Base-by-base conservation (phyloP, 129 eudicot genomes). In the Rutidosis leptorrhynchoides region DNA sequence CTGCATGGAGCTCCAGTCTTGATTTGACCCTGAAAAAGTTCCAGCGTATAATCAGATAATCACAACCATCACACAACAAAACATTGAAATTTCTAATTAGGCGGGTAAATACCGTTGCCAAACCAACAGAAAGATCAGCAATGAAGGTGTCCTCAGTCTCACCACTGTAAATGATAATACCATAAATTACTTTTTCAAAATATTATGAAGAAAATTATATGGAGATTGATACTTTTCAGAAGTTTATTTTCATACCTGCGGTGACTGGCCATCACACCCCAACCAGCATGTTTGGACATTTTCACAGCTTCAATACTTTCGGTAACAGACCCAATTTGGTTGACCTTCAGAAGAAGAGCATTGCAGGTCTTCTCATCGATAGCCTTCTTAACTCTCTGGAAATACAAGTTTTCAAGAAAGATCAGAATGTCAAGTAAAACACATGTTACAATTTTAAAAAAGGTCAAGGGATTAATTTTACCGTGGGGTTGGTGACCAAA, bases 401-500 rank as follows among this genome's bases (percentile, higher is more conserved):
- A 14, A 64, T 54, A 57, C n/a, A 35, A 9, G 68, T 1, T 70
- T 40, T 56, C 12, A 43, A 26, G 23, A 14, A 12, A 56, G 0
- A n/a, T 40, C 4, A 22, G 30, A 29, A n/a, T 19, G 15, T 35
- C 11, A 26, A 62, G 10, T 3, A 25, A 27, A 74, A 45, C 10
- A n/a, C n/a, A 17, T 7, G 37, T 6, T 25, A 21, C 55, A 30
- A 46, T 37, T 16, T 37, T 37, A 21, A n/a, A n/a, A n/a, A n/a
- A 15, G 22, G 20, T 7, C 27, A 27, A 16, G 2, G 28, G 7
- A 29, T 22, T 25, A 66, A 35, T 52, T 80, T 76, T 46, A 91
- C 98, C 87, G 90, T 88, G 64, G 98, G 98, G 69, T 92, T 92
- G 79, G 98, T 92, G 81, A 92, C 98, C 81, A 92, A 69, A 53